Conservation (phyloP, 164 flowering plant species). For the Magnolia officinalis region DNA sequence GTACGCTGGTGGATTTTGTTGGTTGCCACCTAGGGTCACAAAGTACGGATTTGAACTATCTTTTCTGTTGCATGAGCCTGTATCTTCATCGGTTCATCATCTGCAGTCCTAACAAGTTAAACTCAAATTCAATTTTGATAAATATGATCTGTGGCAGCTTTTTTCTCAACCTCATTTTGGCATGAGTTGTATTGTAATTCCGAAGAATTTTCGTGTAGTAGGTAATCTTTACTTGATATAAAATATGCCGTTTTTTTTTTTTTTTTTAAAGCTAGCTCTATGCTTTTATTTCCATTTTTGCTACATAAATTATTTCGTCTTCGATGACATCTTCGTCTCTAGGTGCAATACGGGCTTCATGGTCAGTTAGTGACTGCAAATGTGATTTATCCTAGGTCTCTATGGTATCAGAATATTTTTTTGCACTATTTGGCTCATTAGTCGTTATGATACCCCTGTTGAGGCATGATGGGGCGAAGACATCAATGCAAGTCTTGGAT, state of each 20-base stretch:
- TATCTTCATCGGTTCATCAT: background rate
- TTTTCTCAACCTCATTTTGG: background rate
- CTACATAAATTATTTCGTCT: background rate
- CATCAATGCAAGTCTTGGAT: background rate
- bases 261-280: background rate
- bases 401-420: background rate
- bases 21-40: background rate
- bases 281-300: background rate
- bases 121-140: conserved; percentile 25
- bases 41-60: background rate
- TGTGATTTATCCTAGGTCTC: background rate
- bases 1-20: conserved; percentile 6
- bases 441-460: background rate
- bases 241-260: background rate
- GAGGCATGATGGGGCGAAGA: background rate
- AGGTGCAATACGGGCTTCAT: background rate
- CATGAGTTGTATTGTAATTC: background rate
- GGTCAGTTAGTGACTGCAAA: background rate
- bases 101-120: conserved; percentile 1
- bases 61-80: background rate
- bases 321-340: background rate
- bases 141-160: conserved; percentile 5
- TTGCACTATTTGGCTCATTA: background rate
- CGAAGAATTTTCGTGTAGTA: background rate
- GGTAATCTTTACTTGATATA: background rate